Conservation (phyloP, 352 stramenopile genomes). For the Globisporangium sylvaticum region DNA sequence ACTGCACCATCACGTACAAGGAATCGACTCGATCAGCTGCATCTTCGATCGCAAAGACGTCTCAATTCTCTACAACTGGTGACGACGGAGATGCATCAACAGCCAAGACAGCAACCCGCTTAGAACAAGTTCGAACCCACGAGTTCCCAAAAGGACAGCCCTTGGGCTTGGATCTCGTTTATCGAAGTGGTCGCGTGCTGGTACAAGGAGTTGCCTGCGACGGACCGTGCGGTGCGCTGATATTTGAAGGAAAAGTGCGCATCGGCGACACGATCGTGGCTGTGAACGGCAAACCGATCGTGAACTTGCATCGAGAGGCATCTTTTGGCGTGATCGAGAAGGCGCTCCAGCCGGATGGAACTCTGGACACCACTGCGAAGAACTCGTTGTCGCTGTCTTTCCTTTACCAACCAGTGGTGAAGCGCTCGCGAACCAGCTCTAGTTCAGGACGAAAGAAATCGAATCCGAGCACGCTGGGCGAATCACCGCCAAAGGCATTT, state of each 20-base stretch:
- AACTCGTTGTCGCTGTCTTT: conserved; percentile 67
- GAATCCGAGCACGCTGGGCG: conserved; percentile 9
- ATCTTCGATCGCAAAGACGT: conserved; percentile 57
- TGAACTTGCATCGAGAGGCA: conserved; percentile 76
- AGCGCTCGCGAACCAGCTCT: neutral
- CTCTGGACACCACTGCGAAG: neutral
- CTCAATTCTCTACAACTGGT: conserved; percentile 14
- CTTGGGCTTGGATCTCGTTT: conserved; percentile 81
- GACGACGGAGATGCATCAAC: conserved; percentile 4
- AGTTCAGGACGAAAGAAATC: neutral
- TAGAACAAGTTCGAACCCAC: conserved; percentile 60
- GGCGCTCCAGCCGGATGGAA: conserved; percentile 36
- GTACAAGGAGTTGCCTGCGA: conserved; percentile 75
- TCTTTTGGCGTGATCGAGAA: conserved; percentile 77
- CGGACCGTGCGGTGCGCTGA: conserved; percentile 48
- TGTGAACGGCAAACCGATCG: conserved; percentile 74
- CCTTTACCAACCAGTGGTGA: conserved; percentile 44
- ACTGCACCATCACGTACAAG: conserved; percentile 79
- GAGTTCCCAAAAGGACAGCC: conserved; percentile 49
- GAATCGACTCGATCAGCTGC: conserved; percentile 71
- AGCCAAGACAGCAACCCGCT: conserved; percentile 12
- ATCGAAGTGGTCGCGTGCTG: conserved; percentile 66
- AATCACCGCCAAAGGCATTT: conserved; percentile 24
- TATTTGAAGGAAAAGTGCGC: conserved; percentile 62
- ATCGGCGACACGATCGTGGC: conserved; percentile 80